Base-by-base conservation (phyloP, 2,329 filamentous ascomycete species). In the Colletotrichum sp. region DNA sequence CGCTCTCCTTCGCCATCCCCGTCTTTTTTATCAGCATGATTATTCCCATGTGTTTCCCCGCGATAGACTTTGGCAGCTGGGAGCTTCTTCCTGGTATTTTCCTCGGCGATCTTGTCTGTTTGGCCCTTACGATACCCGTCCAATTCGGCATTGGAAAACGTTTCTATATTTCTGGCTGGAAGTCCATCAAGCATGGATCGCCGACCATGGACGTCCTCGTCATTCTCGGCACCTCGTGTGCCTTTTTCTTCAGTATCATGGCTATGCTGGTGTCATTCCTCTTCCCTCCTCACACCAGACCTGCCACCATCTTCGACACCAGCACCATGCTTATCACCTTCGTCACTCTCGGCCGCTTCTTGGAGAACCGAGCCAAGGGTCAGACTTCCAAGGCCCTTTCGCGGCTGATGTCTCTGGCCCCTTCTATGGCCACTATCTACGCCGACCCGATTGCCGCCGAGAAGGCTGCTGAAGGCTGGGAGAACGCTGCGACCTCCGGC, bases 301-400 rank as follows among this genome's bases (percentile, higher is more conserved):
- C 97, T 1, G 93, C 92, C 78, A 98, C 96, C 3, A 94, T 98
- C 18, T 99, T 99, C 81, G 97, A 99, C 82, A 99, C 97, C 2
- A 98, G 96, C 85, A 98, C 96, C 26, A 99, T 99, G 97, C 90
- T 99, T 68, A 96, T 99, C 84, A 98, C 96, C 0, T 99, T 99
- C 83, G 95, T 98, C 84, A 96, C 94, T 2, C 87, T 99, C 4
- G 95, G 97, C 6, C 93, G 97, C 44, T 99, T 94, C 86, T 86
- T 99, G 22, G 97, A 99, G 85, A 99, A 99, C 83, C 89, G 93
- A 22, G 97, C 97, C 68, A 99, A 99, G 86, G 97, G 97, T 0
- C 95, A 99, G 85, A 99, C 97, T 0, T 98, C 96, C 7, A 97
- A 95, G 82, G 97, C 97, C 1, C 90, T 99, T 4, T 99, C 96